phyloP scores from a whole-genome alignment of 1,284 basidiomycete species.

The Apiotrichum montevideense region DNA sequence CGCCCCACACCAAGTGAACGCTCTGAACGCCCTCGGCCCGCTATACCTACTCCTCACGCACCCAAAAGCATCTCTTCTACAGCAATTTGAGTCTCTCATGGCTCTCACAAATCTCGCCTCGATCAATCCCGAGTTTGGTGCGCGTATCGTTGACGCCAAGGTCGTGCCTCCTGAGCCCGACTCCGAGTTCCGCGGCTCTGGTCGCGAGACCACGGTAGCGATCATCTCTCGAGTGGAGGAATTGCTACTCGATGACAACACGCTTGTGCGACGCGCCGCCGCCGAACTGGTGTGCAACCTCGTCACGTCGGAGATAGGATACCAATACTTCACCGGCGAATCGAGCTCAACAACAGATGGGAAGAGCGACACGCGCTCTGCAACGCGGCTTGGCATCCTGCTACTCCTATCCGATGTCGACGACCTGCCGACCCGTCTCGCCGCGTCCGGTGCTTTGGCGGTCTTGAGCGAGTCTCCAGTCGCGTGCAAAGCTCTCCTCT shows the following conservation, averaged over 20 bases:
- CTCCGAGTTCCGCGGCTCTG: conserved; percentile 17
- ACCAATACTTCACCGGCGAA: conserved; percentile 50
- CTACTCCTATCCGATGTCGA: conserved; percentile 76
- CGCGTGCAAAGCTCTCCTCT: conserved; percentile 58
- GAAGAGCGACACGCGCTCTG: conserved; percentile 42
- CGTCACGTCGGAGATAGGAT: conserved; percentile 66
- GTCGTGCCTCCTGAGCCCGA: conserved; percentile 19
- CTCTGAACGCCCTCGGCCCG: conserved; percentile 74
- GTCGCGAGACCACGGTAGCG: not conserved
- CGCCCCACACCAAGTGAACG: conserved; percentile 56
- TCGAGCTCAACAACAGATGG: conserved; percentile 7
- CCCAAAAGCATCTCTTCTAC: conserved; percentile 62
- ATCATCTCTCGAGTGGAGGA: conserved; percentile 63
- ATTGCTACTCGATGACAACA: conserved; percentile 76
- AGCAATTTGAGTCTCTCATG: conserved; percentile 89
- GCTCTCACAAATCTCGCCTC: conserved; percentile 91
- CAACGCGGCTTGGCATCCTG: conserved; percentile 71
- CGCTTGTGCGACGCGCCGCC: conserved; percentile 74
- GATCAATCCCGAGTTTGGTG: conserved; percentile 60
- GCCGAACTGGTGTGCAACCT: conserved; percentile 94
- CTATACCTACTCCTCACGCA: conserved; percentile 65
- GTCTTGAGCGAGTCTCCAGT: conserved; percentile 59
- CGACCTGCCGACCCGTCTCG: conserved; percentile 71
- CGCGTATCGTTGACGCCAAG: conserved; percentile 50
- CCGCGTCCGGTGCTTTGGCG: conserved; percentile 79